These are phyloP conservation scores for Paramecium tetraurelia DNA, from an alignment of 73 alveolate genomes.

Conservation along the genomic window DNA sequence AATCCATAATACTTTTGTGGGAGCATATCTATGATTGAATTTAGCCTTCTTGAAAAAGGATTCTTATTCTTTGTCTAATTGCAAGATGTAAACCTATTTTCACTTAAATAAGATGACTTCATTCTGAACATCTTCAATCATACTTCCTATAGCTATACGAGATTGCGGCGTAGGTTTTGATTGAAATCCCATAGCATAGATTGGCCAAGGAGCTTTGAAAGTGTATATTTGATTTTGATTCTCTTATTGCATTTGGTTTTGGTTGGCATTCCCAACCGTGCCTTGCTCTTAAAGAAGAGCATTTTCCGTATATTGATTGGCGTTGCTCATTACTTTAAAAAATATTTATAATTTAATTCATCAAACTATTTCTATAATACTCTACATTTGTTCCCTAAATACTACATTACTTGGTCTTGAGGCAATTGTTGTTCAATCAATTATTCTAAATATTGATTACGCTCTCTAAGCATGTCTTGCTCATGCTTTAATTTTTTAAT, in stretches of 20 bases:
- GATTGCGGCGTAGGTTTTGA: slow-evolving; percentile 21
- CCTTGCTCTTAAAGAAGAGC: not conserved
- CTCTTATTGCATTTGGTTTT: not conserved
- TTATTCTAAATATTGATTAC: not conserved
- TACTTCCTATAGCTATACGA: slow-evolving; percentile 57
- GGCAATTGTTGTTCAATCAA: not conserved
- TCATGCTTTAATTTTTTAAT: not conserved
- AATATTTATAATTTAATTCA: slow-evolving; percentile 12
- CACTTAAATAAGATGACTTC: not conserved
- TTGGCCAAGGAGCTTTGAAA: slow-evolving; percentile 56
- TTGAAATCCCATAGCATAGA: slow-evolving; percentile 56
- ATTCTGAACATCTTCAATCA: slow-evolving; percentile 48
- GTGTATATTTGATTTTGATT: not conserved
- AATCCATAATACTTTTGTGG: slow-evolving; percentile 94
- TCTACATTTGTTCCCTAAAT: not conserved
- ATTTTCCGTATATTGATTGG: not conserved
- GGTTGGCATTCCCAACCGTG: not conserved
- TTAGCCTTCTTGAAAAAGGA: slow-evolving; percentile 63
- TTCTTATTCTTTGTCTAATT: slow-evolving; percentile 70
- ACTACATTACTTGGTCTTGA: not conserved
- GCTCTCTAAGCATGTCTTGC: not conserved
- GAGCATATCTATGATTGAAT: slow-evolving; percentile 88
- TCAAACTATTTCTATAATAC: slow-evolving; percentile 1
- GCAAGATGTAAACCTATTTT: slow-evolving; percentile 69
- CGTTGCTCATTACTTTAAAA: not conserved